Evolutionary conservation across 176 grass and related monocot species (phyloP).

Genomic region (Eleusine indica): DNA sequence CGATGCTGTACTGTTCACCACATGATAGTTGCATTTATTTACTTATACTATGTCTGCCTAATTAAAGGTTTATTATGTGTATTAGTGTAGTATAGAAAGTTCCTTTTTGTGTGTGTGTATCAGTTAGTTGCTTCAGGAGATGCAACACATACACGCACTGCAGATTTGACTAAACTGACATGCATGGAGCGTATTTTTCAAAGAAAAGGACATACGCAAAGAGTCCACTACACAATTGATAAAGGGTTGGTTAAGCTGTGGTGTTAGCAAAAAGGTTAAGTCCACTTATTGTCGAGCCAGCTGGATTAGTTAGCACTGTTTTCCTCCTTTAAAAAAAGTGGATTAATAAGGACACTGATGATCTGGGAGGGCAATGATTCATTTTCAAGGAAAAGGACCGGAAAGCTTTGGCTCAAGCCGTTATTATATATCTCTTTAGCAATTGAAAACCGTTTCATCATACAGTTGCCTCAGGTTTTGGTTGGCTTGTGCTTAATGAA

Average conservation of each 20-base stretch:
- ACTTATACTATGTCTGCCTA: not conserved
- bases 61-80: not conserved
- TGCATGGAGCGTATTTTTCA: not conserved
- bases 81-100: not conserved
- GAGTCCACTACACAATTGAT: not conserved
- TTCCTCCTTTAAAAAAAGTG: constrained; percentile 54
- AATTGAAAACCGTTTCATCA: not conserved
- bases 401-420: constrained; percentile 33
- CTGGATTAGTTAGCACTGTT: constrained; percentile 44
- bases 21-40: constrained; percentile 13
- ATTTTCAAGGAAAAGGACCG: constrained; percentile 21
- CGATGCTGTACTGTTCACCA: not conserved
- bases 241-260: constrained; percentile 31
- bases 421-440: constrained; percentile 22
- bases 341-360: constrained; percentile 59
- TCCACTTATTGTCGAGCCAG: constrained; percentile 50
- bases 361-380: constrained; percentile 45
- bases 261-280: constrained; percentile 49
- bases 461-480: constrained; percentile 20
- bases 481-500: constrained; percentile 5
- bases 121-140: not conserved
- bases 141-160: not conserved
- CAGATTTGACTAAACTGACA: constrained; percentile 13
- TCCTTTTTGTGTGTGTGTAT: not conserved
- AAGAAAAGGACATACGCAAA: constrained; percentile 11